Percentiles rank a stretch among this genome's conserved stretches.
Evolutionary conservation across 169 alveolate species (phyloP).

Genomic region (Cryptosporidium canis): DNA sequence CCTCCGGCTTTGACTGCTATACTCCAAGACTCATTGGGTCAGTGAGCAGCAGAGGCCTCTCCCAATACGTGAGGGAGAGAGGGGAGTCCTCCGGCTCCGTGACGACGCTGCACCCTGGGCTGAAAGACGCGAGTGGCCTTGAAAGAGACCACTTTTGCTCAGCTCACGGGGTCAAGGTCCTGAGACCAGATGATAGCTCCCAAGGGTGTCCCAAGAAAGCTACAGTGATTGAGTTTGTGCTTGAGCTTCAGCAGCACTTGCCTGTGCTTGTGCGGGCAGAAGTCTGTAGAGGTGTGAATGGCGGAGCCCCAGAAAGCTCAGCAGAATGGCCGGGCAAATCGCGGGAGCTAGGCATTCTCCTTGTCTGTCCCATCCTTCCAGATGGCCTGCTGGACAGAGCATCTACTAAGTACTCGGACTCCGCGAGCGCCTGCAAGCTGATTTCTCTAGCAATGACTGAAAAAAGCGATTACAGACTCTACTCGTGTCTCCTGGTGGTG

Average conservation of each 20-base stretch:
- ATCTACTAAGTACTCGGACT: not conserved
- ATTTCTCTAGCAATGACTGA: not conserved
- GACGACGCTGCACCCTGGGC: not conserved
- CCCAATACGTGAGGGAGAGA: not conserved
- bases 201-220: not conserved
- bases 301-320: too few species aligned
- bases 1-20: not conserved
- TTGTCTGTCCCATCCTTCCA: not conserved
- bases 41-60: not conserved
- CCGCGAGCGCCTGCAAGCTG: not conserved
- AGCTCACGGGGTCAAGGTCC: constrained; percentile 1
- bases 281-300: too few species aligned
- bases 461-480: not conserved
- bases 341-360: not conserved
- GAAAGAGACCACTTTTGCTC: not conserved
- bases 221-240: not conserved
- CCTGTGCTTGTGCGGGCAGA: not conserved
- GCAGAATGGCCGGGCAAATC: too few species aligned
- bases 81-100: not conserved
- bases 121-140: not conserved
- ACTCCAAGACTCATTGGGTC: not conserved
- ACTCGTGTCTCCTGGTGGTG: not conserved
- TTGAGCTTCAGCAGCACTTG: not conserved
- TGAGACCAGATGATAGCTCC: not conserved
- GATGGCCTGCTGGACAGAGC: not conserved